Base-by-base conservation (phyloP, 768 basidiomycete species). In the Naganishia vaughanmartiniae region DNA sequence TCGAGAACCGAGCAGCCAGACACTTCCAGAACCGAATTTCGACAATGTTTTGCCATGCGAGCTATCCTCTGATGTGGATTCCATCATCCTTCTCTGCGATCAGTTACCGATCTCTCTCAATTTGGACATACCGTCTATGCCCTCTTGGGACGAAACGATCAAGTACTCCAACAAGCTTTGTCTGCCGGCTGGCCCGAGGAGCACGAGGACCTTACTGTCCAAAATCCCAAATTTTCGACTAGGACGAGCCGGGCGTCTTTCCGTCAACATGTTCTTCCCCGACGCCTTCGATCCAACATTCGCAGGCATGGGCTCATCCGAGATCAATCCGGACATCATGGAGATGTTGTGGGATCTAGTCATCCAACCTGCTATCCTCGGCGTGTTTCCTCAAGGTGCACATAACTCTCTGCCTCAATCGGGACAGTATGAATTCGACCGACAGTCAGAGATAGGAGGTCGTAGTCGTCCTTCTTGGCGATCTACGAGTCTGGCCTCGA, bases 201-300 rank as follows among this genome's bases (percentile, higher is more conserved):
- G 15, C 10, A 10, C 24, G 15, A 5, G 53, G 2, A 54, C 53
- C 3, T 3, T 15, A 9, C 53, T 54, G 2, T 54, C 53, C 2
- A 12, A 17, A 15, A 54, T 15, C 3, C 53, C 53, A 2, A 54
- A 54, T 15, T 54, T 54, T 17, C 9, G 53, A 24, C n/a, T 54
- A 5, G 53, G 53, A 4, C 4, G 24, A 30, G n/a, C 15, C 1
- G 53, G 28, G 9, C 6, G 24, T 11, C 17, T 54, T 4, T 5
- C 53, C 10, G 53, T 54, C 53, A 54, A 54, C n/a, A 24, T 54
- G 12, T 54, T 54, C 28, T 54, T 54, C n/a, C 53, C 53, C 6
- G 53, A 54, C 3, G 53, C 53, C 1, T 54, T 15, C 53, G 53
- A 54, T 15, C 53, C 53, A 4, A 1, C 4, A 2, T 54, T 54